A percentile compares a stretch with the other conserved stretches of the same genome.
These are phyloP conservation scores for Talaromyces sp. DNA, from an alignment of 2,329 filamentous ascomycete species.

Conservation along the genomic window DNA sequence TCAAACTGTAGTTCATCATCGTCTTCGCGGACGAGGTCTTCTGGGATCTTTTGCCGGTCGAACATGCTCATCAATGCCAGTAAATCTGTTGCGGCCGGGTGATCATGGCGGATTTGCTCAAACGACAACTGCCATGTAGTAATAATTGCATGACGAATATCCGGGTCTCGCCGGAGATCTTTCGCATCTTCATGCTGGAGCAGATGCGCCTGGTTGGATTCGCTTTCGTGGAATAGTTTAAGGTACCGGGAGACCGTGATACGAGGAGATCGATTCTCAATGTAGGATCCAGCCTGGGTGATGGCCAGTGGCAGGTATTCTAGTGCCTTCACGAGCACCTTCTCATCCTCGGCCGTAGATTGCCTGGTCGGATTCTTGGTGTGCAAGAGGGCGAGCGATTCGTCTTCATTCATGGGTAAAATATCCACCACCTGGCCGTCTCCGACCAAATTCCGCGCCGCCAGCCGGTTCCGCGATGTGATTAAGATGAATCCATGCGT, in stretches of 20 bases:
- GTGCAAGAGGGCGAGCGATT: slow-evolving; percentile 22
- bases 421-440: slow-evolving; percentile 14
- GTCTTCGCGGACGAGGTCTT: slow-evolving; percentile 13
- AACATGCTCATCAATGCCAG: slow-evolving; percentile 25
- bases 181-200: slow-evolving; percentile 25
- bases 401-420: slow-evolving; percentile 21
- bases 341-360: background rate
- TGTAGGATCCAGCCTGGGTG: slow-evolving; percentile 24
- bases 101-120: slow-evolving; percentile 19
- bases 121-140: slow-evolving; percentile 30
- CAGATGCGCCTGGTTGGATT: slow-evolving; percentile 17
- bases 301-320: slow-evolving; percentile 28
- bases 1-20: slow-evolving; percentile 14
- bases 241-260: background rate
- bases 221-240: slow-evolving; percentile 8
- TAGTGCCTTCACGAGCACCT: slow-evolving; percentile 9
- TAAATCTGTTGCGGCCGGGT: slow-evolving; percentile 20
- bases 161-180: slow-evolving; percentile 18
- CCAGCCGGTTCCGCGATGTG: slow-evolving; percentile 12
- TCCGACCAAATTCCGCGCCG: slow-evolving; percentile 9
- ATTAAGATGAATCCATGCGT: slow-evolving; percentile 13
- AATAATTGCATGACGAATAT: slow-evolving; percentile 20
- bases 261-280: slow-evolving; percentile 14
- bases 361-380: slow-evolving; percentile 18
- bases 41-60: slow-evolving; percentile 23